phyloP scores from a whole-genome alignment of 495 filamentous ascomycete genomes.

The Penicillium parvum region DNA sequence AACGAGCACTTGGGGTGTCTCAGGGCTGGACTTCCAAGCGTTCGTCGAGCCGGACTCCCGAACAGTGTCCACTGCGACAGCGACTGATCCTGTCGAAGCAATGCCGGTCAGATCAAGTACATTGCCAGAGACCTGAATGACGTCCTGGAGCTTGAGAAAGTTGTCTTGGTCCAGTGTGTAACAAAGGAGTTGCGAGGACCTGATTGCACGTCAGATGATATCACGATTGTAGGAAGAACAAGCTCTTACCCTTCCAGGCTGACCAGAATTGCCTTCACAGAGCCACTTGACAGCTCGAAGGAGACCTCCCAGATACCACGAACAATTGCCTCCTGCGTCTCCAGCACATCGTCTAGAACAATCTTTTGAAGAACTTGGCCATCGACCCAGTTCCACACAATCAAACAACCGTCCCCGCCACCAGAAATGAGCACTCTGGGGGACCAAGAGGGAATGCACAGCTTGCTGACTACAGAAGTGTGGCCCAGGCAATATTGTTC shows the following conservation, averaged over 20 bases:
- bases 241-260: conserved; percentile 65
- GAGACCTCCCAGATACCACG: conserved; percentile 38
- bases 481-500: conserved; percentile 88
- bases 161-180: conserved; percentile 45
- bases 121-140: conserved; percentile 53
- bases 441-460: conserved; percentile 57
- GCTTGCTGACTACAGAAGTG: conserved; percentile 68
- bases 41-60: conserved; percentile 39
- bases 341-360: conserved; percentile 19
- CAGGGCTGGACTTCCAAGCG: conserved; percentile 24
- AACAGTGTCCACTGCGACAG: conserved; percentile 54
- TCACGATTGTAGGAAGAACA: no score
- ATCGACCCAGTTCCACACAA: conserved; percentile 76
- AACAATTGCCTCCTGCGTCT: conserved; percentile 26
- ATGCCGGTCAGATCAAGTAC: conserved; percentile 51
- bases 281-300: conserved; percentile 8
- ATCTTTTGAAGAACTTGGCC: conserved; percentile 51
- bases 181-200: conserved; percentile 57
- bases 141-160: conserved; percentile 41
- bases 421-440: conserved; percentile 70
- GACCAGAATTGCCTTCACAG: conserved; percentile 47
- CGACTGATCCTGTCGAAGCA: conserved; percentile 35
- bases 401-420: conserved; percentile 73
- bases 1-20: conserved; percentile 20
- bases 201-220: no score